Percentiles rank a stretch among this genome's conserved stretches.
These are phyloP conservation scores for Termitomyces sp. DNA, from an alignment of 768 basidiomycete species.

Conservation along the genomic window DNA sequence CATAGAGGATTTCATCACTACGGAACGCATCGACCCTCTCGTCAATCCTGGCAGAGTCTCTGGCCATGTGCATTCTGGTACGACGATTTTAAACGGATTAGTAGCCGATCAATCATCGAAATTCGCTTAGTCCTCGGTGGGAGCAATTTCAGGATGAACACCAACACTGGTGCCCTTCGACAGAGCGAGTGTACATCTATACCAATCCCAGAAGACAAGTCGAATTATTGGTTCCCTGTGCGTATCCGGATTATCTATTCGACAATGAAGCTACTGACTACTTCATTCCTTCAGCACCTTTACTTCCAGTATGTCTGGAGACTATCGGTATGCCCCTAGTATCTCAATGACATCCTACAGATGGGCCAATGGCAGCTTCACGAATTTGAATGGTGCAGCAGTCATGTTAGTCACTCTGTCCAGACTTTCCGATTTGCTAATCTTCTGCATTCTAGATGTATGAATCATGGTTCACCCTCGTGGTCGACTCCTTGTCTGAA, in stretches of 20 bases:
- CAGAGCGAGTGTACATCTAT: constrained; percentile 47
- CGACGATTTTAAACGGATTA: neutral
- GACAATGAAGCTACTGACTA: neutral
- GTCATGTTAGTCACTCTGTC: constrained; percentile 31
- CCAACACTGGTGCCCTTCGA: constrained; percentile 35
- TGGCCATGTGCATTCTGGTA: constrained; percentile 43
- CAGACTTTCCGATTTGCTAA: neutral
- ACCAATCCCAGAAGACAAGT: constrained; percentile 49
- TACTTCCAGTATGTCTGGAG: constrained; percentile 39
- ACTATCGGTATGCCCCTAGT: neutral
- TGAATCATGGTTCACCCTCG: constrained; percentile 3
- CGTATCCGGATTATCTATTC: constrained; percentile 11
- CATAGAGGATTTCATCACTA: constrained; percentile 37
- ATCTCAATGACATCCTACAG: constrained; percentile 16
- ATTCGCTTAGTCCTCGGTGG: constrained; percentile 39
- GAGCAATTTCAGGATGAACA: constrained; percentile 41
- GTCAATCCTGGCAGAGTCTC: constrained; percentile 40
- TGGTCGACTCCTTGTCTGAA: neutral
- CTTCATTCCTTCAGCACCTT: constrained; percentile 28
- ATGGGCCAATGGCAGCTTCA: constrained; percentile 43
- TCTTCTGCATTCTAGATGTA: constrained; percentile 21
- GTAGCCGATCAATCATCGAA: neutral
- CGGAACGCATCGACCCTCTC: constrained; percentile 46
- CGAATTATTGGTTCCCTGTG: constrained; percentile 48
- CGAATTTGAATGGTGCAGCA: constrained; percentile 34